Percentiles rank a stretch among this genome's conserved stretches.
Conservation (phyloP, 495 filamentous ascomycete genomes). For the Aspergillus ostianus region DNA sequence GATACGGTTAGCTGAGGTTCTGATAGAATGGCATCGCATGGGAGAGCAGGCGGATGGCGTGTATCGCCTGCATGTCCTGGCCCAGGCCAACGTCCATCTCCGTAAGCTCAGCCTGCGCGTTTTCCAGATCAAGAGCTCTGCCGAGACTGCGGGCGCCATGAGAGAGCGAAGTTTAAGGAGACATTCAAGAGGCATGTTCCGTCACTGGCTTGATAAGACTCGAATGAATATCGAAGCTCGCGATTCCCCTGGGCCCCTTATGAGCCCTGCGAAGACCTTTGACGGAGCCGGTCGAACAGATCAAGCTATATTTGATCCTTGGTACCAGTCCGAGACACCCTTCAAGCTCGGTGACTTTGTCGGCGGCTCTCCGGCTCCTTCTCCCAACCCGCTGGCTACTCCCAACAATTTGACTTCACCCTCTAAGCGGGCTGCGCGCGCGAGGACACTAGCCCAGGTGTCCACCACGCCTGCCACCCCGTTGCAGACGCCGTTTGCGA, state of each 20-base stretch:
- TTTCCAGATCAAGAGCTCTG: constrained; percentile 47
- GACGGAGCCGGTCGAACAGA: constrained; percentile 27
- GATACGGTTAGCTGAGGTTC: constrained; percentile 44
- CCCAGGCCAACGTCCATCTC: constrained; percentile 40
- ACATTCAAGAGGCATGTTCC: constrained; percentile 55
- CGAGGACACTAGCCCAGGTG: constrained; percentile 47
- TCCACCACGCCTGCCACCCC: constrained; percentile 54
- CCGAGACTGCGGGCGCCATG: constrained; percentile 52
- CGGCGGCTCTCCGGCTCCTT: constrained; percentile 31
- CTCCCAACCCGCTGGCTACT: constrained; percentile 45
- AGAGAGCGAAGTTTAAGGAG: constrained; percentile 56
- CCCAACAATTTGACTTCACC: constrained; percentile 57
- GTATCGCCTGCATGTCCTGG: constrained; percentile 47
- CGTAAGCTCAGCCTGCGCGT: constrained; percentile 52
- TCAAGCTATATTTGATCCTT: constrained; percentile 35
- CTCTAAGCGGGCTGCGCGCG: constrained; percentile 54
- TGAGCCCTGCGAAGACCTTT: constrained; percentile 33
- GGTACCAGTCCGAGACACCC: constrained; percentile 45
- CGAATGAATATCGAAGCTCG: constrained; percentile 36
- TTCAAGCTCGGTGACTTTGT: constrained; percentile 48
- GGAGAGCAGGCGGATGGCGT: constrained; percentile 49
- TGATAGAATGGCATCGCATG: constrained; percentile 39
- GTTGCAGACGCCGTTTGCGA: constrained; percentile 46
- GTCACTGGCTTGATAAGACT: constrained; percentile 55
- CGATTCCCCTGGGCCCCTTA: constrained; percentile 35